Percentiles rank a stretch among this genome's conserved stretches.
phyloP scores from a whole-genome alignment of 129 eudicot genomes.

The Artemisia argyi region DNA sequence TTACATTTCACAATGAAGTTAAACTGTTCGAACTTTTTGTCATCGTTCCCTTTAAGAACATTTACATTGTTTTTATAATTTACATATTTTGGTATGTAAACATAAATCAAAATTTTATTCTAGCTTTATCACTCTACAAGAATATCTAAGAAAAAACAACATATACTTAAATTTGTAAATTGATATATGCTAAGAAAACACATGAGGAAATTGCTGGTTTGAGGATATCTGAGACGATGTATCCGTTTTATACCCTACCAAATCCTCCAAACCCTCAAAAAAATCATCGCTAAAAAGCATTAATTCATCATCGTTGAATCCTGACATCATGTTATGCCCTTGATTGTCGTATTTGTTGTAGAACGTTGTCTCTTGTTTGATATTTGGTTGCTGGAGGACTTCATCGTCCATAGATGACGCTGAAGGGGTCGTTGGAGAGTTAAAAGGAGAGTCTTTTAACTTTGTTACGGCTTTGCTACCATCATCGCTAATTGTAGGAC shows the following conservation, averaged over 20 bases:
- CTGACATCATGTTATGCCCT: neutral
- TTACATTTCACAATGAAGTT: neutral
- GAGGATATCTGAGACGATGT: constrained; percentile 27
- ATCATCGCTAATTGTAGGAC: constrained; percentile 33
- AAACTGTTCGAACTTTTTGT: constrained; percentile 9
- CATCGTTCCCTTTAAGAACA: constrained; percentile 2
- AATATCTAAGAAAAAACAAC: constrained; percentile 14
- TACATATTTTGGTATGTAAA: constrained; percentile 21
- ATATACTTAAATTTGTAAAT: neutral
- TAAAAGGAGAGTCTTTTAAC: constrained; percentile 29
- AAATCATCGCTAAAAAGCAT: constrained; percentile 56
- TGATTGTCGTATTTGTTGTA: constrained; percentile 23
- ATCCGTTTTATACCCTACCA: constrained; percentile 41
- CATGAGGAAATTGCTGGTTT: constrained; percentile 29
- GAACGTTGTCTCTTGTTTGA: constrained; percentile 33
- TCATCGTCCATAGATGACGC: constrained; percentile 31
- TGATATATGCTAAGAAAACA: constrained; percentile 32
- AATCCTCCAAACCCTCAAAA: constrained; percentile 72
- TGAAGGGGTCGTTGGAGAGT: constrained; percentile 37
- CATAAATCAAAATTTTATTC: constrained; percentile 12
- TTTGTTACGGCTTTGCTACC: constrained; percentile 8
- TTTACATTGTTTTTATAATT: neutral
- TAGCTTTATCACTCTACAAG: constrained; percentile 15
- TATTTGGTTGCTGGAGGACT: constrained; percentile 21
- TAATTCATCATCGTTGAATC: constrained; percentile 18